phyloP scores from a whole-genome alignment of 2,329 filamentous ascomycete genomes.

The Fusarium siculi region DNA sequence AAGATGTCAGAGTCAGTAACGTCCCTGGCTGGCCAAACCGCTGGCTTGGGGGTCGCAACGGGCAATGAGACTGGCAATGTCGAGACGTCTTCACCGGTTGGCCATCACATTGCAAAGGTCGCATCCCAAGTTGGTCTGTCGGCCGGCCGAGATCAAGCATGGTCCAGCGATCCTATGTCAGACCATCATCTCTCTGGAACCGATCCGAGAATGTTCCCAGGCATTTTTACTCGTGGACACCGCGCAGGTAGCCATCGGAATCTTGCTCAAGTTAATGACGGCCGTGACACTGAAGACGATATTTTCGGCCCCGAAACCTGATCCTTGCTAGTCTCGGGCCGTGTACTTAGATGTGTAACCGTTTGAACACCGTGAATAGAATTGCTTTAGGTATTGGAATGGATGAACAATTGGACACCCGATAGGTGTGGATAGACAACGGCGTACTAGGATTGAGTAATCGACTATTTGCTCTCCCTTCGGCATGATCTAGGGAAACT shows the following conservation, averaged over 20 bases:
- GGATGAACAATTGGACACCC: not conserved
- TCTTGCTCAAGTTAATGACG: constrained; percentile 41
- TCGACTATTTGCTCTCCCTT: not conserved
- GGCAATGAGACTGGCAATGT: constrained; percentile 12
- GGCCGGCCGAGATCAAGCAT: constrained; percentile 48
- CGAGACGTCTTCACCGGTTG: constrained; percentile 23
- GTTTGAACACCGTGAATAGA: not conserved
- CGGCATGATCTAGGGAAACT: not conserved
- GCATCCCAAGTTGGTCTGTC: constrained; percentile 39
- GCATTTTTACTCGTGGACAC: constrained; percentile 67
- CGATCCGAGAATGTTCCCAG: constrained; percentile 78
- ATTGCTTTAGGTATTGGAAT: not conserved
- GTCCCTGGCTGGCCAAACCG: constrained; percentile 19
- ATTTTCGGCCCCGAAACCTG: constrained; percentile 30
- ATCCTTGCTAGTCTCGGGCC: not conserved
- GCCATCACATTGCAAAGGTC: constrained; percentile 17
- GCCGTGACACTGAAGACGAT: constrained; percentile 31
- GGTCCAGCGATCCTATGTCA: constrained; percentile 52
- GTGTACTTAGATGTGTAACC: not conserved
- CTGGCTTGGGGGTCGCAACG: not conserved
- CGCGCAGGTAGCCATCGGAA: constrained; percentile 55
- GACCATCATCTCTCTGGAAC: constrained; percentile 64
- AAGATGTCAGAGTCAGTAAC: constrained; percentile 34
- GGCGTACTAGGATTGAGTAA: not conserved
- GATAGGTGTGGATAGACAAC: not conserved